Evolutionary conservation across 345 rosid genomes (phyloP).

Genomic region (Hypericum perforatum): DNA sequence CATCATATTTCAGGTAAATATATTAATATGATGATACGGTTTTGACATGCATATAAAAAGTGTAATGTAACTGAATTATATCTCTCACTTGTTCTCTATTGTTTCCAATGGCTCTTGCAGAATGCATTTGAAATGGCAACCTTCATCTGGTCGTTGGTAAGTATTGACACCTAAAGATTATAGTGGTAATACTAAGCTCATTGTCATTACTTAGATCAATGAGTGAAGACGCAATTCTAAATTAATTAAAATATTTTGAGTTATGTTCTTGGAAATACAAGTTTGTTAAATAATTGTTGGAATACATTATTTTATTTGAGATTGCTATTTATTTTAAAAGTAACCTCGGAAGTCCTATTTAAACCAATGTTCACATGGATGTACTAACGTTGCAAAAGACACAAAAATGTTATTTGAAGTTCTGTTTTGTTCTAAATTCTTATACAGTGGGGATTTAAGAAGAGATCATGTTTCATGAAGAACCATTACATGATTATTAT

Average conservation of each 20-base stretch:
- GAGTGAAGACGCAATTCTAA: neutral
- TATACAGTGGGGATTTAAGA: constrained; percentile 67
- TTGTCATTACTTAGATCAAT: neutral
- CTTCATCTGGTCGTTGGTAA: constrained; percentile 87
- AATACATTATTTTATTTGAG: too few relatives aligned
- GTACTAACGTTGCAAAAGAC: too few relatives aligned
- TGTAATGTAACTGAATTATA: neutral
- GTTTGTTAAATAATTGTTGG: too few relatives aligned
- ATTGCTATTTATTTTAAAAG: neutral
- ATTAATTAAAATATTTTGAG: neutral
- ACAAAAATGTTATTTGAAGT: too few relatives aligned
- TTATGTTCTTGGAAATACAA: too few relatives aligned
- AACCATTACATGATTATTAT: constrained; percentile 55
- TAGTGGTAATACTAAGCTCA: neutral
- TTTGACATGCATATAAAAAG: neutral
- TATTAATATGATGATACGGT: neutral
- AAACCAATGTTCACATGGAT: too few relatives aligned
- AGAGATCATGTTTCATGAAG: constrained; percentile 86
- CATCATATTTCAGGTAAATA: constrained; percentile 70
- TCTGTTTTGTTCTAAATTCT: too few relatives aligned
- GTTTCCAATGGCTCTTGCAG: constrained; percentile 26
- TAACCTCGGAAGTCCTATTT: too few relatives aligned
- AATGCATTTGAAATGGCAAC: constrained; percentile 98
- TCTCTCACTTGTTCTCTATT: constrained; percentile 5
- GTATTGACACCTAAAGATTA: constrained; percentile 5